Percentiles rank a stretch among this genome's conserved stretches.
Conservation (phyloP, 176 grass and related monocot genomes). For the Aegilops sharonensis region DNA sequence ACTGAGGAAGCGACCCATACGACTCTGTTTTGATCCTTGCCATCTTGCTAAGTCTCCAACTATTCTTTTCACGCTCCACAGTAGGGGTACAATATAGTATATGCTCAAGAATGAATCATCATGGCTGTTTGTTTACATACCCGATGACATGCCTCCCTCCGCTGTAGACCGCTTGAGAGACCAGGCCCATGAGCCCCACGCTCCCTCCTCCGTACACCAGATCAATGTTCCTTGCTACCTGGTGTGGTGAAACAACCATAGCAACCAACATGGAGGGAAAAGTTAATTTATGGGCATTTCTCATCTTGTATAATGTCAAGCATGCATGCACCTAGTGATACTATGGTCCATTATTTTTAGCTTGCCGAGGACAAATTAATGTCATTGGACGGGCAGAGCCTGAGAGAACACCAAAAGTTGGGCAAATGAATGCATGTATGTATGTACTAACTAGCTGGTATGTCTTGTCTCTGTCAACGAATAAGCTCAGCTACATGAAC, state of each 20-base stretch:
- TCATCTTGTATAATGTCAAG: neutral
- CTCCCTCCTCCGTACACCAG: conserved; percentile 65
- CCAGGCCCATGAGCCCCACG: conserved; percentile 60
- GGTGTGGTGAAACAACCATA: neutral
- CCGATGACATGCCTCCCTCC: conserved; percentile 67
- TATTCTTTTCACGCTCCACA: conserved; percentile 40
- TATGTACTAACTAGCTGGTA: neutral
- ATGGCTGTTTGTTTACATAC: conserved; percentile 62
- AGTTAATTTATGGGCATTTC: neutral
- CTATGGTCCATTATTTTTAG: neutral
- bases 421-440: neutral
- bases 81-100: neutral
- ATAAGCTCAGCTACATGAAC: neutral
- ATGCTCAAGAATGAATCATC: conserved; percentile 33
- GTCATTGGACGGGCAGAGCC: neutral
- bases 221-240: conserved; percentile 67
- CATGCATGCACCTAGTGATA: neutral
- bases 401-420: neutral
- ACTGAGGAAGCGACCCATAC: conserved; percentile 41
- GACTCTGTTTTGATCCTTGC: conserved; percentile 30
- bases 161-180: conserved; percentile 61
- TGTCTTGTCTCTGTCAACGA: neutral
- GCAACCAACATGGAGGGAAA: neutral
- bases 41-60: conserved; percentile 22
- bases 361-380: neutral